Conservation (phyloP, 352 stramenopile species). For the Globisporangium acanthophoron region DNA sequence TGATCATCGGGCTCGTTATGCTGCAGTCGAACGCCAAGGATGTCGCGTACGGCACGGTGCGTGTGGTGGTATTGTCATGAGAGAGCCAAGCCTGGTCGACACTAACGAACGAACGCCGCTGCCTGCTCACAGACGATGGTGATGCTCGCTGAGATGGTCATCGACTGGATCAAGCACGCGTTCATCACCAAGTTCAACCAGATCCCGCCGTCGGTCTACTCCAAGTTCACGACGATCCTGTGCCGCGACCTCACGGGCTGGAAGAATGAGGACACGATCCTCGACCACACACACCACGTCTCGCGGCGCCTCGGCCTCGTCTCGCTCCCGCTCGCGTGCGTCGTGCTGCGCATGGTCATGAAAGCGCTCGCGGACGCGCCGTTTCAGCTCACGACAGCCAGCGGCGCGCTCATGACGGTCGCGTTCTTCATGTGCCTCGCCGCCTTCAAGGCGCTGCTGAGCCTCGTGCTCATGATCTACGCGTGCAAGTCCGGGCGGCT, state of each 20-base stretch:
- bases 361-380: conserved; percentile 53
- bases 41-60: conserved; percentile 69
- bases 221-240: conserved; percentile 93
- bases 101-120: background rate
- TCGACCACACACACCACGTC: conserved; percentile 94
- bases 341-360: conserved; percentile 82
- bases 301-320: conserved; percentile 92
- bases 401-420: conserved; percentile 40
- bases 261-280: conserved; percentile 86
- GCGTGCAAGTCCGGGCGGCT: conserved; percentile 56
- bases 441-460: conserved; percentile 76
- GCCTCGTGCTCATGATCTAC: conserved; percentile 75
- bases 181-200: conserved; percentile 99
- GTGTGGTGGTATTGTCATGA: conserved; percentile 1
- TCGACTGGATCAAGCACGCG: conserved; percentile 98
- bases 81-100: background rate
- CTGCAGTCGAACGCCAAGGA: conserved; percentile 81
- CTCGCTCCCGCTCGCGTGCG: conserved; percentile 92
- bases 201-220: conserved; percentile 92
- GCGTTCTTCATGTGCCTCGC: conserved; percentile 68
- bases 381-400: conserved; percentile 28
- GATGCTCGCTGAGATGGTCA: conserved; percentile 91
- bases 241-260: conserved; percentile 93
- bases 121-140: conserved; percentile 64
- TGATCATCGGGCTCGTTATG: conserved; percentile 95